Conservation (phyloP, 805 yeast species). For the Myxozyma geophila region DNA sequence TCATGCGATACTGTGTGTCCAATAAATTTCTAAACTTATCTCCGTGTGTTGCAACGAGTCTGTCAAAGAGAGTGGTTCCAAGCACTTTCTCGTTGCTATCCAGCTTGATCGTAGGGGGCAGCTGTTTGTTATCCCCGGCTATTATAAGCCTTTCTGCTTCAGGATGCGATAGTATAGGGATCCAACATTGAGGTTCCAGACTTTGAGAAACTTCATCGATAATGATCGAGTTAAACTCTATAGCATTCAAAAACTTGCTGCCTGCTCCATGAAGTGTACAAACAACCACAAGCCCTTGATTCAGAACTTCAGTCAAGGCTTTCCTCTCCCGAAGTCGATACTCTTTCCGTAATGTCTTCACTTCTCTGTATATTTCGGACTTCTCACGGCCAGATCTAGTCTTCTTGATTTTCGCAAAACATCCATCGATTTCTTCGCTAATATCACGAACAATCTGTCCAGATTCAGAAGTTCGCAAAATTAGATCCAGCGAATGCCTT, state of each 20-base stretch:
- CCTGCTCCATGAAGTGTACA: slow-evolving; percentile 81
- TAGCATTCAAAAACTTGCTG: slow-evolving; percentile 46
- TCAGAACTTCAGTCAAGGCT: slow-evolving; percentile 61
- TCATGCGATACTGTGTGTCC: slow-evolving; percentile 88
- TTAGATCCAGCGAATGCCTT: slow-evolving; percentile 75
- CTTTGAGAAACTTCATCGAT: slow-evolving; percentile 97
- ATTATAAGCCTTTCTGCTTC: slow-evolving; percentile 64
- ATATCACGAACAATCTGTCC: slow-evolving; percentile 71
- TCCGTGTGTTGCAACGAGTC: slow-evolving; percentile 60
- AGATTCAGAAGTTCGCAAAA: slow-evolving; percentile 61
- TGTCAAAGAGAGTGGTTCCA: slow-evolving; percentile 77
- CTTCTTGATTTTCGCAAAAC: slow-evolving; percentile 61
- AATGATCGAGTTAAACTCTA: slow-evolving; percentile 71
- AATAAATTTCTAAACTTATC: slow-evolving; percentile 60
- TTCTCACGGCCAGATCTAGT: slow-evolving; percentile 67
- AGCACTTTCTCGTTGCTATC: slow-evolving; percentile 52
- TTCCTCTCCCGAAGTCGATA: slow-evolving; percentile 67
- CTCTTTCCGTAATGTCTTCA: slow-evolving; percentile 73
- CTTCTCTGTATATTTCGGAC: slow-evolving; percentile 66
- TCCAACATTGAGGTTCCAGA: slow-evolving; percentile 95
- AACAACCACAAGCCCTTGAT: slow-evolving; percentile 68
- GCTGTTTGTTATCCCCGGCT: slow-evolving; percentile 92
- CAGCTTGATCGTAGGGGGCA: slow-evolving; percentile 84
- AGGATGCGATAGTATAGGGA: slow-evolving; percentile 74
- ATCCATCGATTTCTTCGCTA: slow-evolving; percentile 65